Conservation (phyloP, 1,284 basidiomycete species). For the Ustilago trichophora region DNA sequence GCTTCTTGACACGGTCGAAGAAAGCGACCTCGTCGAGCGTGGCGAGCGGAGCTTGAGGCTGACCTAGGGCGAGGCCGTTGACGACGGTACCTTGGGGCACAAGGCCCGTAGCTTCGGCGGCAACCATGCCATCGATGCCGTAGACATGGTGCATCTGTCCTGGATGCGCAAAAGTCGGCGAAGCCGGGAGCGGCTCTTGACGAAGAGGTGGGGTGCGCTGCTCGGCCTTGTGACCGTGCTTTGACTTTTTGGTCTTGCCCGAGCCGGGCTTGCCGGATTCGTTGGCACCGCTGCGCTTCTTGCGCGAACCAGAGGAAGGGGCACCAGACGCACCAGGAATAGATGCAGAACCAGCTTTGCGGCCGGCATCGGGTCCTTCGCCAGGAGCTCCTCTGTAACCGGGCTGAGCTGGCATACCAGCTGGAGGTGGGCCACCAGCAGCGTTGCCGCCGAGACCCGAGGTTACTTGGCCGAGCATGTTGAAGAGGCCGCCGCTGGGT, state of each 20-base stretch:
- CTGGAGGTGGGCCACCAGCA: constrained; percentile 26
- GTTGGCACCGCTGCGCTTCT: constrained; percentile 52
- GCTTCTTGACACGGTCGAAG: constrained; percentile 90
- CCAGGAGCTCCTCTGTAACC: constrained; percentile 53
- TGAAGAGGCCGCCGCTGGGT: constrained; percentile 66
- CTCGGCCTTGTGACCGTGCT: constrained; percentile 56
- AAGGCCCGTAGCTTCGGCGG: constrained; percentile 48
- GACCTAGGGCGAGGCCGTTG: constrained; percentile 46
- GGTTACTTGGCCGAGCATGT: constrained; percentile 67
- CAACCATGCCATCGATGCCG: constrained; percentile 57
- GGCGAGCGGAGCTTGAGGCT: constrained; percentile 69
- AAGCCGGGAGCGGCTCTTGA: constrained; percentile 35
- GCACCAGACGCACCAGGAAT: constrained; percentile 68
- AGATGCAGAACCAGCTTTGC: constrained; percentile 74
- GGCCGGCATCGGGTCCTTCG: constrained; percentile 67
- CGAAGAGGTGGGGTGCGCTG: constrained; percentile 47
- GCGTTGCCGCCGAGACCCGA: constrained; percentile 51
- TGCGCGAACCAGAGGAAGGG: constrained; percentile 35
- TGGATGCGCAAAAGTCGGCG: constrained; percentile 40
- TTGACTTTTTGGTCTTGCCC: constrained; percentile 60
- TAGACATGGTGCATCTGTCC: constrained; percentile 50
- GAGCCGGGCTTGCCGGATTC: constrained; percentile 38
- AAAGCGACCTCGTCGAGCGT: constrained; percentile 88
- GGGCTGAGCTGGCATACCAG: constrained; percentile 29
- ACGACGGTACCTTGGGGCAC: constrained; percentile 43